Percentiles rank a stretch among this genome's conserved stretches.
Evolutionary conservation across 2,329 filamentous ascomycete genomes (phyloP).

Genomic region (Ceratocystis colombiana): DNA sequence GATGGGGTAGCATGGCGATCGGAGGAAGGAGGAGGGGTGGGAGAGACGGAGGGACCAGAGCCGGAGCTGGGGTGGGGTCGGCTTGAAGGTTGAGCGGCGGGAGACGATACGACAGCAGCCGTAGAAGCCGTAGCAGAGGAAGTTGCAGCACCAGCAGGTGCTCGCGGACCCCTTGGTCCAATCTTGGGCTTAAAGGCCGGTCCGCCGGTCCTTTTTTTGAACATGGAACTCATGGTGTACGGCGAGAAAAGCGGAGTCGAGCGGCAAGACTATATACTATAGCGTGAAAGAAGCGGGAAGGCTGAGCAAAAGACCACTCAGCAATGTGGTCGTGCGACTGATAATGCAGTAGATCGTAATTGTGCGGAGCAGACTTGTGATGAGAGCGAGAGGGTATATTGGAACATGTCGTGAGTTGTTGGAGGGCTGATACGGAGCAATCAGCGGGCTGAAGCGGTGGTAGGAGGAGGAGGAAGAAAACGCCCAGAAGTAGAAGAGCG

Average conservation of each 20-base stretch:
- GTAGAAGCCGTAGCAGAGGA: constrained; percentile 16
- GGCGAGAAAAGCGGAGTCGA: neutral
- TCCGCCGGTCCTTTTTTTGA: constrained; percentile 52
- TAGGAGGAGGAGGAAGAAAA: neutral
- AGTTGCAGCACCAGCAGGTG: constrained; percentile 30
- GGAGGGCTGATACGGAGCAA: constrained; percentile 9
- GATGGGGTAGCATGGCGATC: neutral
- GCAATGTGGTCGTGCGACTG: constrained; percentile 18
- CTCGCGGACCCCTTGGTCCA: constrained; percentile 39
- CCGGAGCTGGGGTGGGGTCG: constrained; percentile 1
- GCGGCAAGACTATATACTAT: neutral
- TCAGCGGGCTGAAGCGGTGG: neutral
- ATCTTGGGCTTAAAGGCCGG: constrained; percentile 62
- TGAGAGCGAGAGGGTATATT: constrained; percentile 19
- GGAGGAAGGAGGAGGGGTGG: neutral
- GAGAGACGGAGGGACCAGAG: neutral
- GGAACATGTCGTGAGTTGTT: constrained; percentile 23
- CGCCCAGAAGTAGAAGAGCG: constrained; percentile 4
- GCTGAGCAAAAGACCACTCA: constrained; percentile 12
- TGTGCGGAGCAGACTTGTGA: constrained; percentile 24
- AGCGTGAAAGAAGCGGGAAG: constrained; percentile 2
- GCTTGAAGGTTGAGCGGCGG: neutral
- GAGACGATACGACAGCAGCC: neutral
- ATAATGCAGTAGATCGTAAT: constrained; percentile 17
- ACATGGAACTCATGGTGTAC: constrained; percentile 52